Evolutionary conservation across 2,329 filamentous ascomycete genomes (phyloP).

Genomic region (Penicillium sp.): DNA sequence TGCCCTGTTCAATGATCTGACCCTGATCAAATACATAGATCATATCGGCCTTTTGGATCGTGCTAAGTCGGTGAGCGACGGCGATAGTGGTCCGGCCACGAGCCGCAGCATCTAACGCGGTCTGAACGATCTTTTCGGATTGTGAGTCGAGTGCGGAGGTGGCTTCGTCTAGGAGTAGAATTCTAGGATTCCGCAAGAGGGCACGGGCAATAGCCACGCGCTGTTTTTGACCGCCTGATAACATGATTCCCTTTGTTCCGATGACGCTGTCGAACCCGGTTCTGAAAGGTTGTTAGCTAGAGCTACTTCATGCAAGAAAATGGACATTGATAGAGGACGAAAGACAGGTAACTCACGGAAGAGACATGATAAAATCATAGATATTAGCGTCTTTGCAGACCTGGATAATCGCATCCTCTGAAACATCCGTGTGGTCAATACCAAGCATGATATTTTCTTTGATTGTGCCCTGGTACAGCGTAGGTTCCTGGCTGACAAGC

Average conservation of each 20-base stretch:
- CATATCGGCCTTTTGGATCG: constrained; percentile 89
- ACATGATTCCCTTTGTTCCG: constrained; percentile 79
- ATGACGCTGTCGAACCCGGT: constrained; percentile 85
- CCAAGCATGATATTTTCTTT: constrained; percentile 87
- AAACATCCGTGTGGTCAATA: constrained; percentile 49
- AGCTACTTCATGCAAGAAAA: neutral
- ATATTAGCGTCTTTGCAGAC: constrained; percentile 91
- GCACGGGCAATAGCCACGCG: constrained; percentile 91
- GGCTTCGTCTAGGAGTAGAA: constrained; percentile 80
- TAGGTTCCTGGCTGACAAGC: constrained; percentile 91
- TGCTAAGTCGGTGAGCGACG: constrained; percentile 86
- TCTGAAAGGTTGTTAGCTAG: constrained; percentile 16
- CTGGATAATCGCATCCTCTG: constrained; percentile 66
- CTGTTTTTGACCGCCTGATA: constrained; percentile 95
- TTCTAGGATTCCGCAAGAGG: constrained; percentile 81
- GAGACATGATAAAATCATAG: constrained; percentile 83
- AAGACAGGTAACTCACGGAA: constrained; percentile 55
- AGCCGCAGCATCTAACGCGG: constrained; percentile 75
- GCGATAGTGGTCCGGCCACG: constrained; percentile 88
- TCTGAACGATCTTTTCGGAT: constrained; percentile 59
- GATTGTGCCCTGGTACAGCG: constrained; percentile 89
- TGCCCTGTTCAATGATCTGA: constrained; percentile 78
- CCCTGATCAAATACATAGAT: constrained; percentile 98
- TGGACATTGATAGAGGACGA: no score
- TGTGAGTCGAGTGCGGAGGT: constrained; percentile 54